Evolutionary conservation across 2,329 filamentous ascomycete species (phyloP).

Genomic region (Aspergillus viridinutans): DNA sequence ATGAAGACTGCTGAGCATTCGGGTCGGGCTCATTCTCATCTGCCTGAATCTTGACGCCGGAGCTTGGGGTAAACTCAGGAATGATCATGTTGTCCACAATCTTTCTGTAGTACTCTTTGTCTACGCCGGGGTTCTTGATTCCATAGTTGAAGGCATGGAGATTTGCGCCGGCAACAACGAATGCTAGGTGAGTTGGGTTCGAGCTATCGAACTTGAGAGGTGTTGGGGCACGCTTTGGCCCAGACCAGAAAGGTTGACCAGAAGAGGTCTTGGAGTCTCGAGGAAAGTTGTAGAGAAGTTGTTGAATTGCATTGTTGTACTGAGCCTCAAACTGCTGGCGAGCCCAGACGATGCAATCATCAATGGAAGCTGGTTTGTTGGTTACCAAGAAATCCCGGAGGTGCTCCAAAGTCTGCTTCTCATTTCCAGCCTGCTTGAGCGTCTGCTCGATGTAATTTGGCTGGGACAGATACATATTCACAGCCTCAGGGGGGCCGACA

Average conservation of each 20-base stretch:
- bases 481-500: conserved; percentile 86
- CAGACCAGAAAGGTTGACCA: conserved; percentile 94
- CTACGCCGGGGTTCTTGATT: conserved; percentile 76
- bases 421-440: conserved; percentile 87
- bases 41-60: conserved; percentile 92
- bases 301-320: conserved; percentile 94
- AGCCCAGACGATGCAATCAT: conserved; percentile 96
- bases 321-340: conserved; percentile 91
- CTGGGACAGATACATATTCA: conserved; percentile 89
- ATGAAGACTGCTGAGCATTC: conserved; percentile 58
- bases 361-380: conserved; percentile 85
- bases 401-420: conserved; percentile 88
- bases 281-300: conserved; percentile 94
- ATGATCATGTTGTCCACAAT: conserved; percentile 91
- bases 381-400: conserved; percentile 86
- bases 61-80: conserved; percentile 86
- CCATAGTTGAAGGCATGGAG: conserved; percentile 97
- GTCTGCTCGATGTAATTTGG: conserved; percentile 84
- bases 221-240: conserved; percentile 92
- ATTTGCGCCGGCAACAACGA: conserved; percentile 82
- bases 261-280: conserved; percentile 86
- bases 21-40: conserved; percentile 94
- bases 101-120: conserved; percentile 68
- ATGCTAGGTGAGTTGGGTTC: conserved; percentile 82
- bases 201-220: conserved; percentile 81